These are phyloP conservation scores for Brachypodium distachyon DNA, from an alignment of 202 grass and related monocot genomes.

Conservation along the genomic window DNA sequence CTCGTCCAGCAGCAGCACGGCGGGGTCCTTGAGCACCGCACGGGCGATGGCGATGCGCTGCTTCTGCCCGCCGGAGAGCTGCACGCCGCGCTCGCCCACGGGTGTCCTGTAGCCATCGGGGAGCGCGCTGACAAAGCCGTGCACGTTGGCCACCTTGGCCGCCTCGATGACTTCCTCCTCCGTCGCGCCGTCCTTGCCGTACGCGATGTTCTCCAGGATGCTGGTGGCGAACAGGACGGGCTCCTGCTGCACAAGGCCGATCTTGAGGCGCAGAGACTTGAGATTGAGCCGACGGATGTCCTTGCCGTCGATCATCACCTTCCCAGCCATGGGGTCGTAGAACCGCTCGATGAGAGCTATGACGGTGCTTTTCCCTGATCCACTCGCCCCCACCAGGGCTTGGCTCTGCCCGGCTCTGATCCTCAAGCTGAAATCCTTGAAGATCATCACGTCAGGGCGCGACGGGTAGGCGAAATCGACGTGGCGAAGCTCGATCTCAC, in stretches of 20 bases:
- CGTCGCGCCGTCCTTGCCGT: slow-evolving; percentile 55
- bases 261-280: slow-evolving; percentile 43
- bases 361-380: slow-evolving; percentile 62
- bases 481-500: slow-evolving; percentile 58
- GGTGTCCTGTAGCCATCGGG: slow-evolving; percentile 58
- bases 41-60: slow-evolving; percentile 71
- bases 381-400: slow-evolving; percentile 60
- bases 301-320: slow-evolving; percentile 66
- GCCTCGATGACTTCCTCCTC: slow-evolving; percentile 60
- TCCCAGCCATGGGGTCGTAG: slow-evolving; percentile 67
- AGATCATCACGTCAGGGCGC: slow-evolving; percentile 53
- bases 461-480: slow-evolving; percentile 67
- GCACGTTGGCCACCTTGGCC: slow-evolving; percentile 59
- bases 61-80: slow-evolving; percentile 73
- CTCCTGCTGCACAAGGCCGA: slow-evolving; percentile 81
- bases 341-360: slow-evolving; percentile 66
- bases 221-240: slow-evolving; percentile 61
- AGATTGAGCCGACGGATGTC: slow-evolving; percentile 58
- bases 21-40: slow-evolving; percentile 72
- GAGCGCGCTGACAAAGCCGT: slow-evolving; percentile 57
- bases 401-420: slow-evolving; percentile 63
- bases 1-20: slow-evolving; percentile 64
- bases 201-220: slow-evolving; percentile 83
- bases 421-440: slow-evolving; percentile 55
- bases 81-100: slow-evolving; percentile 63